Percentiles rank a stretch among this genome's conserved stretches.
phyloP scores from a whole-genome alignment of 1,284 basidiomycete species.

The Ustilago crameri region DNA sequence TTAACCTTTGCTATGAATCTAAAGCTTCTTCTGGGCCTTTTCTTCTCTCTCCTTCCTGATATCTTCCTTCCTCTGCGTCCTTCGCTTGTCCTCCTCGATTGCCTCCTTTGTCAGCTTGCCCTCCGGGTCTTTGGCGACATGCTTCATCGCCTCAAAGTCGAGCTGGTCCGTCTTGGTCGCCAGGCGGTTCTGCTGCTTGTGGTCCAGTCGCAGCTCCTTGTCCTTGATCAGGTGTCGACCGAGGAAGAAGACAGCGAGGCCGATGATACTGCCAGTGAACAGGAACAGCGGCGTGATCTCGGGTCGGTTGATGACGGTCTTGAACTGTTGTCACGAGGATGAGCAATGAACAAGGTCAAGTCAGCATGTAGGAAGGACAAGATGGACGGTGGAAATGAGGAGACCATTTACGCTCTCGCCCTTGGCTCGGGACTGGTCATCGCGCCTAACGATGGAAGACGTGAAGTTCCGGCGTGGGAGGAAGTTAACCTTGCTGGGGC shows the following conservation, averaged over 20 bases:
- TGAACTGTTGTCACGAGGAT: conserved; percentile 13
- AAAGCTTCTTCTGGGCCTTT: conserved; percentile 32
- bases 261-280: conserved; percentile 45
- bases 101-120: conserved; percentile 42
- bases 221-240: conserved; percentile 34
- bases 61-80: conserved; percentile 13
- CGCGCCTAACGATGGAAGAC: conserved; percentile 1
- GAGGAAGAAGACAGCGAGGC: conserved; percentile 41
- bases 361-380: background rate
- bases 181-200: conserved; percentile 22
- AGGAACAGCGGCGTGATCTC: conserved; percentile 50
- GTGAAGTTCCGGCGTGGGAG: conserved; percentile 7
- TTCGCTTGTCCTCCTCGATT: conserved; percentile 23
- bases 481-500: background rate
- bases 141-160: conserved; percentile 36
- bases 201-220: conserved; percentile 36
- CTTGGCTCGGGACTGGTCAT: conserved; percentile 28
- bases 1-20: too few species aligned
- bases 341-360: background rate
- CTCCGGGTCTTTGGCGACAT: conserved; percentile 36
- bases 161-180: conserved; percentile 29
- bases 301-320: conserved; percentile 34
- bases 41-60: conserved; percentile 33
- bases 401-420: conserved; percentile 16
- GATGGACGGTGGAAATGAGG: background rate